Evolutionary conservation across 768 basidiomycete species (phyloP).

Genomic region (Agrocybe chaxingu): DNA sequence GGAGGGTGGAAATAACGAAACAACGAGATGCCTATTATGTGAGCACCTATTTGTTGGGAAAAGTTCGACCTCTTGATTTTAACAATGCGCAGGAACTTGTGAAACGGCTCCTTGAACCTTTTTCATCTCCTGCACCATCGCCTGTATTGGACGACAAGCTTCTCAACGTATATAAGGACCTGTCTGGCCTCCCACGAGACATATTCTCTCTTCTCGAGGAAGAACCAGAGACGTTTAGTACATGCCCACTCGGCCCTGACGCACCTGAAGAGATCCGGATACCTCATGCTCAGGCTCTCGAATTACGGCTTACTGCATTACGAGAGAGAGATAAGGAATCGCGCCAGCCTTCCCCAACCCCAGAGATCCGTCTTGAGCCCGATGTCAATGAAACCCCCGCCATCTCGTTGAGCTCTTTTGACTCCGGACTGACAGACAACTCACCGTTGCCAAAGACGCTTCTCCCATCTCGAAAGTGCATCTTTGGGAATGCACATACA

Average conservation of each 20-base stretch:
- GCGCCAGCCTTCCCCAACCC: constrained; percentile 31
- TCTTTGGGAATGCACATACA: constrained; percentile 47
- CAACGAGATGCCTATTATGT: constrained; percentile 77
- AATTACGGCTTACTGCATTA: constrained; percentile 48
- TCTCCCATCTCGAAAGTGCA: constrained; percentile 42
- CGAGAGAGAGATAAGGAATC: constrained; percentile 30
- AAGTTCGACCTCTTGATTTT: too few species aligned
- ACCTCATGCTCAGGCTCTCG: constrained; percentile 47
- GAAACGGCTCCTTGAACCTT: constrained; percentile 55
- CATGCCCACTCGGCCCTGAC: constrained; percentile 49
- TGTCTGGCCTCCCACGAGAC: constrained; percentile 50
- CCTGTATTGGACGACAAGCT: constrained; percentile 44
- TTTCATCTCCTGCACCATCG: constrained; percentile 36
- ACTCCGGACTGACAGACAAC: constrained; percentile 7
- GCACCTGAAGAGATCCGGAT: constrained; percentile 47
- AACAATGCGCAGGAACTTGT: constrained; percentile 56
- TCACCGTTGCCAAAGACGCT: constrained; percentile 34
- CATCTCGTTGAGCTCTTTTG: constrained; percentile 32
- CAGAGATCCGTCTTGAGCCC: constrained; percentile 34
- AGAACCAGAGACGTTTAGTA: constrained; percentile 40
- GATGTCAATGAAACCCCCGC: constrained; percentile 26
- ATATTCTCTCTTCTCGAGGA: constrained; percentile 49
- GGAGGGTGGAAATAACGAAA: constrained; percentile 54
- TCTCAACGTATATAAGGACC: constrained; percentile 48
- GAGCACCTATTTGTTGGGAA: constrained; percentile 18